Evolutionary conservation across 176 grass and related monocot species (phyloP).

Genomic region (Aegilops bicornis): DNA sequence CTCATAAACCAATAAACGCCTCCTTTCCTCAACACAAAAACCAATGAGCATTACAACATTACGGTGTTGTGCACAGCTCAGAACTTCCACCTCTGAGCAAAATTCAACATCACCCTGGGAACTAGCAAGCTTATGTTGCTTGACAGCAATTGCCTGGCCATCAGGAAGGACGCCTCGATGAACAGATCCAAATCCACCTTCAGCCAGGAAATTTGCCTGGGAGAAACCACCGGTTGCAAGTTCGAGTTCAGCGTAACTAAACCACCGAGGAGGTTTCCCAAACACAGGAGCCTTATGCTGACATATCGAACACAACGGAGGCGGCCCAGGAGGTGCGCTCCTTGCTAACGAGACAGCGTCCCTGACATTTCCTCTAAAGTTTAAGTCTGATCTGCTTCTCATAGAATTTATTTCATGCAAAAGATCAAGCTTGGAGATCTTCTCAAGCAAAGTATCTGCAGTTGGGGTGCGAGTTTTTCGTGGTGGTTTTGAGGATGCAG

Average conservation of each 20-base stretch:
- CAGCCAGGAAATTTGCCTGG: conserved; percentile 94
- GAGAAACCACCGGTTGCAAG: conserved; percentile 93
- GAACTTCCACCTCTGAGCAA: conserved; percentile 97
- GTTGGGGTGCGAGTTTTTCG: conserved; percentile 53
- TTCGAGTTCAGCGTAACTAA: conserved; percentile 90
- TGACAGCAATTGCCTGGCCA: conserved; percentile 96
- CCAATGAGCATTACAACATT: conserved; percentile 99
- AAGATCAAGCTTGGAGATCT: conserved; percentile 69
- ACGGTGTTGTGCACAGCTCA: conserved; percentile 97
- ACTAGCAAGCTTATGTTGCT: conserved; percentile 98
- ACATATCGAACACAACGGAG: conserved; percentile 94
- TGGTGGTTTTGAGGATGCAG: conserved; percentile 47
- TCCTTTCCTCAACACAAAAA: conserved; percentile 97
- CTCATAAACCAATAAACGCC: conserved; percentile 94
- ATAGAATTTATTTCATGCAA: conserved; percentile 65
- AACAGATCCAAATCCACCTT: conserved; percentile 99
- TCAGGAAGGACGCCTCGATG: conserved; percentile 89
- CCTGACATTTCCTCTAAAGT: conserved; percentile 82
- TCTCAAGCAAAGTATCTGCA: conserved; percentile 66
- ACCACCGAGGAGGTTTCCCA: conserved; percentile 97
- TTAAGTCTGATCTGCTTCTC: conserved; percentile 75
- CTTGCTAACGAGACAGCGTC: conserved; percentile 81
- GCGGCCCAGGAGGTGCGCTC: conserved; percentile 83
- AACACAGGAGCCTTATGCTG: conserved; percentile 97
- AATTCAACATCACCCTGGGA: conserved; percentile 96